Evolutionary conservation across 305 asterid genomes (phyloP), one percentile per base, ranked within the genome.

Genomic region (Fraxinus ornus): DNA sequence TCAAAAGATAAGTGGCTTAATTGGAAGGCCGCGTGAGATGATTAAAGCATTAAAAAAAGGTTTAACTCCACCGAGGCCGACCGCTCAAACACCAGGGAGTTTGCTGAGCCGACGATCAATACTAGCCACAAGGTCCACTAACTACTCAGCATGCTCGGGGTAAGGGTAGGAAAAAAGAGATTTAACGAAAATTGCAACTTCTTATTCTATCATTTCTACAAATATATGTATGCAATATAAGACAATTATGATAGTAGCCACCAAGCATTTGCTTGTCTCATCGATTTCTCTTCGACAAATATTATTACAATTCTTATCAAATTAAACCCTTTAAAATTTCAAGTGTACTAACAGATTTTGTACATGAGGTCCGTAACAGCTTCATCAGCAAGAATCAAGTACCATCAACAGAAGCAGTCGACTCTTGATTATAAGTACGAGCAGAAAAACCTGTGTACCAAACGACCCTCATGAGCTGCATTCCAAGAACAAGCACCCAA

Each of bases 381-480:
- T 6, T 28, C 78, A 44, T 28, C 83, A 72, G 36, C 32, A 32
- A 74, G 66, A 39, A 75, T 24, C 74, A 78, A 62, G 64, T 82
- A 76, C 49, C 82, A 62, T 1, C 80, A 32, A 84, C 83, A 60
- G 86, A 41, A 74, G 81, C 84, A 57, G 85, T 81, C 0, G 90
- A 70, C 78, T 84, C 82, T 55, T 86, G 86, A 64, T 75, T 86
- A 81, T 72, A 83, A 81, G 88, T 86, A 3, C 85, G 86, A 80
- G 94, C 90, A 19, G 95, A 88, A 82, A 94, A 91, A 64, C 98
- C 99, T 4, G 98, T 97, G 81, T 88, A 96, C 99, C 98, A 96
- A 78, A 98, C 99, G 30, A 93, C 97, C 83, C 98, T 88, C 99
- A 96, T 96, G 79, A 96, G 93, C 91, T 96, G 99, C 89, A 96